Conservation (phyloP, 2,329 filamentous ascomycete species). For the Xylariaceae sp. region DNA sequence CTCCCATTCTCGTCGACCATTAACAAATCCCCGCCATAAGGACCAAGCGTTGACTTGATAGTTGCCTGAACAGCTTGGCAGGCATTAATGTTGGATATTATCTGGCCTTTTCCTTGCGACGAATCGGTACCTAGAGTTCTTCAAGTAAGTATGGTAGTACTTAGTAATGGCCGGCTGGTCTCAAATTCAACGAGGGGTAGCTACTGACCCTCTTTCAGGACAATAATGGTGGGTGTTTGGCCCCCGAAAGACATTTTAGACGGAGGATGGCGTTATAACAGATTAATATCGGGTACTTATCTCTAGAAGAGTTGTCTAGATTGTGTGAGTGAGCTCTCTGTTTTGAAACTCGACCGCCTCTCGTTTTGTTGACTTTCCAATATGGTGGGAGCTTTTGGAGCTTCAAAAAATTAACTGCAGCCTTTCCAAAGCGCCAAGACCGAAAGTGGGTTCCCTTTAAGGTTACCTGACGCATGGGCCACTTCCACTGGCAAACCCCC, state of each 20-base stretch:
- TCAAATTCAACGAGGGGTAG: slow-evolving; percentile 36
- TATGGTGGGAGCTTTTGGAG: slow-evolving; percentile 46
- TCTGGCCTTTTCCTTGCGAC: slow-evolving; percentile 95
- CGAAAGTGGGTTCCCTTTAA: not conserved
- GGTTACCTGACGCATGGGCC: not conserved
- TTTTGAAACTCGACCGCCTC: slow-evolving; percentile 12
- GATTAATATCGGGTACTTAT: not conserved
- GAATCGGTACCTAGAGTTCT: slow-evolving; percentile 80
- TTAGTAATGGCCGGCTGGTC: not conserved
- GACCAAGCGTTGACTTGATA: slow-evolving; percentile 93
- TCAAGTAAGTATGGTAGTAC: slow-evolving; percentile 28
- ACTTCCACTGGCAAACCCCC: not conserved
- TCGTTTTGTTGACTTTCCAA: slow-evolving; percentile 29
- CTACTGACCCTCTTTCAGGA: slow-evolving; percentile 90
- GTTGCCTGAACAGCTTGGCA: slow-evolving; percentile 95
- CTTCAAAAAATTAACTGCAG: slow-evolving; percentile 58
- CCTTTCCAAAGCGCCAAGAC: slow-evolving; percentile 41
- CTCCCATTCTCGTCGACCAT: slow-evolving; percentile 94
- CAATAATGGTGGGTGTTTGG: slow-evolving; percentile 96
- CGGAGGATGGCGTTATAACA: slow-evolving; percentile 1
- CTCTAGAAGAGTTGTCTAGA: slow-evolving; percentile 4
- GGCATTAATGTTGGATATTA: slow-evolving; percentile 98
- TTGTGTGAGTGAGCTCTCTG: not conserved
- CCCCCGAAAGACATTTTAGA: slow-evolving; percentile 89
- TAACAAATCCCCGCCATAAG: slow-evolving; percentile 94